Evolutionary conservation across 208 protist species (phyloP).

Genomic region (Leishmania tropica): DNA sequence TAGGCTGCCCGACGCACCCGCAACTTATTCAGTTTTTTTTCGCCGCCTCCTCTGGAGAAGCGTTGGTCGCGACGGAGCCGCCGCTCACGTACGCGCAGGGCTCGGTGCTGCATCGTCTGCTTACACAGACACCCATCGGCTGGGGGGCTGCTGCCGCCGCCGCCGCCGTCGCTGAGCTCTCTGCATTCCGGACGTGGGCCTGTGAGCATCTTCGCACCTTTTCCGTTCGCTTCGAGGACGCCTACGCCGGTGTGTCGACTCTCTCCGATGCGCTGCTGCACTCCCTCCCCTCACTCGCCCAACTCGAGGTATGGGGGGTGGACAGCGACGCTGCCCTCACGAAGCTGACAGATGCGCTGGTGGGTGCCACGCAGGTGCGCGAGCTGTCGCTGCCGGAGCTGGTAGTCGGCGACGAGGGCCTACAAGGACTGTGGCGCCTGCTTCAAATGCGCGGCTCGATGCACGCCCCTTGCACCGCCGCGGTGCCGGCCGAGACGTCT

Average conservation of each 20-base stretch:
- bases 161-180: background rate
- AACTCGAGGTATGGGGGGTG: slow-evolving; percentile 4
- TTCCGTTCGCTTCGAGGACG: slow-evolving; percentile 9
- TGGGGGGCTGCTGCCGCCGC: background rate
- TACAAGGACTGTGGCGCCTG: slow-evolving; percentile 5
- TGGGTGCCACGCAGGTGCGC: slow-evolving; percentile 6
- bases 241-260: slow-evolving; percentile 1
- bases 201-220: slow-evolving; percentile 6
- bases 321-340: background rate
- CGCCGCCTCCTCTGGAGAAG: background rate
- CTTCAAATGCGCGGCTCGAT: background rate
- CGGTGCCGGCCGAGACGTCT: background rate
- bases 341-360: slow-evolving; percentile 8
- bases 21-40: slow-evolving; percentile 14
- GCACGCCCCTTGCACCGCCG: background rate
- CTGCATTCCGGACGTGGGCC: slow-evolving; percentile 5
- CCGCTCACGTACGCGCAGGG: slow-evolving; percentile 15
- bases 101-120: slow-evolving; percentile 8
- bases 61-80: slow-evolving; percentile 10
- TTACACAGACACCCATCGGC: background rate
- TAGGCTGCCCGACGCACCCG: slow-evolving; percentile 12
- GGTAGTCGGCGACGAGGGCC: slow-evolving; percentile 6
- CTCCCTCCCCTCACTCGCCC: slow-evolving; percentile 5
- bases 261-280: slow-evolving; percentile 6
- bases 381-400: slow-evolving; percentile 14